A percentile compares a stretch with the other conserved stretches of the same genome.
Conservation (phyloP, 1,139 yeast species). For the Diutina rugosa region DNA sequence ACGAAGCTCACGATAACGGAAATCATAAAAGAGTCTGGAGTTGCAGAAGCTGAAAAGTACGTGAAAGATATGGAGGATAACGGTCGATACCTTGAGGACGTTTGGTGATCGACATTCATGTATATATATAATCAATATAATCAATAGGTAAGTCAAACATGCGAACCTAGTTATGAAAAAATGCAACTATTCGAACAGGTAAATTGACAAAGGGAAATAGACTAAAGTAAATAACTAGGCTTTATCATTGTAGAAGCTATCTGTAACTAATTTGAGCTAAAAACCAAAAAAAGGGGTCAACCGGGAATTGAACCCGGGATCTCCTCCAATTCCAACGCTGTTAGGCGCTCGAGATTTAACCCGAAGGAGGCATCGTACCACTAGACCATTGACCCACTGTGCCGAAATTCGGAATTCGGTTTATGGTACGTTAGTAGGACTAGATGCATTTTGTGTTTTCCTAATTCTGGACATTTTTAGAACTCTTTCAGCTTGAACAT, state of each 20-base stretch:
- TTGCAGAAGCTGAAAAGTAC: conserved; percentile 34
- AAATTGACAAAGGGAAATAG: neutral
- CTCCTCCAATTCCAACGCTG: neutral
- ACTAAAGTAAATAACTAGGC: neutral
- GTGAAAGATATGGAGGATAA: conserved; percentile 48
- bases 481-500: too few species aligned
- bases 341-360: neutral
- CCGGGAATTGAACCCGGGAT: conserved; percentile 3
- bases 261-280: neutral
- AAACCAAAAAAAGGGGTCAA: neutral
- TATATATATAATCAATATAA: too few species aligned
- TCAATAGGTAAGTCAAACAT: neutral
- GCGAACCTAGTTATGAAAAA: neutral
- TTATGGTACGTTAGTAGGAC: neutral
- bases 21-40: conserved; percentile 33
- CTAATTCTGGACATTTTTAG: neutral
- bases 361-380: conserved; percentile 3
- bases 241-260: neutral
- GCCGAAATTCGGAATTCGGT: neutral
- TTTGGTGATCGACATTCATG: conserved; percentile 42
- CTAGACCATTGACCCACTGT: conserved; percentile 1
- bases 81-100: conserved; percentile 75
- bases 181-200: neutral
- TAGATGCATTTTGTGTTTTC: neutral
- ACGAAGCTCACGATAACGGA: conserved; percentile 67